A percentile compares a stretch with the other conserved stretches of the same genome.
These are phyloP conservation scores for Ogataea neopini DNA, from an alignment of 805 yeast species.

Conservation along the genomic window DNA sequence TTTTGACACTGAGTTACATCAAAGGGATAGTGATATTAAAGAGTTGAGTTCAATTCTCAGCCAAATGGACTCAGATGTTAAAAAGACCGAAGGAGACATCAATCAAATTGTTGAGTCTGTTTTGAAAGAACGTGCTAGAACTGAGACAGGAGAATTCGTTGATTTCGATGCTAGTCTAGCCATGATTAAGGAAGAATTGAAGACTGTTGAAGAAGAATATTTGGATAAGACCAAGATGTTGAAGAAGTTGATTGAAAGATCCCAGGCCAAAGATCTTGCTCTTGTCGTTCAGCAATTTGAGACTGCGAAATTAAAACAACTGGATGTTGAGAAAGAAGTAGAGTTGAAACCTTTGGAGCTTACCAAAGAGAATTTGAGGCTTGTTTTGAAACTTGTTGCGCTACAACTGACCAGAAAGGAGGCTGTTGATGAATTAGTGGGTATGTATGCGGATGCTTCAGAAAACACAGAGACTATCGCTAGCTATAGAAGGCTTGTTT, in stretches of 20 bases:
- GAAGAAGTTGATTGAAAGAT: slow-evolving; percentile 37
- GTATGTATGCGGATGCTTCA: slow-evolving; percentile 40
- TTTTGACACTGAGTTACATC: slow-evolving; percentile 54
- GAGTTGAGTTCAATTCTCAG: slow-evolving; percentile 30
- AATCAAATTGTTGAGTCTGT: slow-evolving; percentile 38
- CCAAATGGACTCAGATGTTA: slow-evolving; percentile 36
- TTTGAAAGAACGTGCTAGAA: slow-evolving; percentile 12
- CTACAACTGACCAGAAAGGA: slow-evolving; percentile 56
- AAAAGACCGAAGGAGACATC: slow-evolving; percentile 32
- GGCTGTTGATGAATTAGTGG: slow-evolving; percentile 49
- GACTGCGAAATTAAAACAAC: slow-evolving; percentile 22
- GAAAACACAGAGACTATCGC: slow-evolving; percentile 55
- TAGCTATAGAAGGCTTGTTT: slow-evolving; percentile 66
- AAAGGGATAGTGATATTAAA: slow-evolving; percentile 39
- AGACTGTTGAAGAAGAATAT: slow-evolving; percentile 22
- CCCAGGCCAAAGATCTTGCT: slow-evolving; percentile 48
- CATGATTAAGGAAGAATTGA: slow-evolving; percentile 18
- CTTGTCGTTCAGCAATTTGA: slow-evolving; percentile 42
- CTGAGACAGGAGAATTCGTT: slow-evolving; percentile 22
- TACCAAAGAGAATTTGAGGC: slow-evolving; percentile 25
- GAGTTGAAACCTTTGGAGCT: slow-evolving; percentile 25
- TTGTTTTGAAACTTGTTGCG: slow-evolving; percentile 46
- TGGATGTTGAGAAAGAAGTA: slow-evolving; percentile 19
- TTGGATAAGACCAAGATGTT: slow-evolving; percentile 21
- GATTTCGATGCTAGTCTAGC: slow-evolving; percentile 26